Base-by-base conservation (phyloP, 306 rosid species). In the Mimosa bimucronata region DNA sequence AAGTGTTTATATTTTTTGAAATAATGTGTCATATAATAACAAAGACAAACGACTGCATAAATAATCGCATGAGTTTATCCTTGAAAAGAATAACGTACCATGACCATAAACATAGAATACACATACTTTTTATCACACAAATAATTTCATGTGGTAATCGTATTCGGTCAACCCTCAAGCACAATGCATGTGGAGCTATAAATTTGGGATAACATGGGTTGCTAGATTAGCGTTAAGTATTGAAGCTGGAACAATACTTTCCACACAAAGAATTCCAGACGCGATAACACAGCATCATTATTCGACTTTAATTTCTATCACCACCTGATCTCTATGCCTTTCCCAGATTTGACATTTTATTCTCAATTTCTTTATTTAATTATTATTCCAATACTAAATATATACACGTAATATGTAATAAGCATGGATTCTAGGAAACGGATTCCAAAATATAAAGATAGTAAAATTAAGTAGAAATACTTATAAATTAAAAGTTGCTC, bases 261-360 rank as follows among this genome's bases (percentile, higher is more conserved):
- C 79, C 70, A 53, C 37, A 58, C 58, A 53, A 55, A 26, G 28
- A 74, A 79, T 76, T 76, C 70, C 38, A 64, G 25, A 79, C 78
- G 34, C 34, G 1, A 60, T 26, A 28, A 65, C 30, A 64, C 11
- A 73, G 77, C 81, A 76, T 86, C 85, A 77, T 60, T 80, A 76
- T 37, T 45, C 16, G 18, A 19, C 23, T 53, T 53, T 53, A 68
- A 76, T 77, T 71, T 78, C 80, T 74, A 41, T 46, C 42, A 34
- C 12, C 80, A 48, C 12, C 60, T 82, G 61, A 53, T 66, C 53
- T 48, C 9, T 19, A 12, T 64, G 50, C 30, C 45, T 30, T 81
- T 31, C 62, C 68, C 62, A 55, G 89, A 89, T 80, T 77, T 80
- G 92, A 89, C 82, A 82, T 67, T 14, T 84, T 85, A 88, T 88